A percentile compares a stretch with the other conserved stretches of the same genome.
Evolutionary conservation across 306 rosid genomes (phyloP).

Genomic region (Ochetophila trinervis): DNA sequence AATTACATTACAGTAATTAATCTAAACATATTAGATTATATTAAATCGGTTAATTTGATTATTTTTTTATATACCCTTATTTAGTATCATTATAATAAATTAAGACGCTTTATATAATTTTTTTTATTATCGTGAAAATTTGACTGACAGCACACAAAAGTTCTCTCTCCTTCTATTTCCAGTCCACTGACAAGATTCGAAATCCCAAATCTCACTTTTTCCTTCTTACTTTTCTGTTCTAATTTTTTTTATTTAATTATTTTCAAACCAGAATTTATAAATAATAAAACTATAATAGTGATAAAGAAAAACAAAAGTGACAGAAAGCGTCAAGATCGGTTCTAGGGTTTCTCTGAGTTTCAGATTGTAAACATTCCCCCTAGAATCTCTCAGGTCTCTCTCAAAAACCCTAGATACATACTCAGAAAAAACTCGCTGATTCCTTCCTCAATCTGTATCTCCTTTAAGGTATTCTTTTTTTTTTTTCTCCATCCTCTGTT

Average conservation of each 20-base stretch:
- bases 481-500: too few relatives aligned
- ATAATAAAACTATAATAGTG: neutral
- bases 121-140: neutral
- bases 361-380: neutral
- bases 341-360: constrained; percentile 28
- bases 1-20: too few relatives aligned
- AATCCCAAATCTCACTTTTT: constrained; percentile 29
- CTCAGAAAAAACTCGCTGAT: constrained; percentile 1
- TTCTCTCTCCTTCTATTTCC: neutral
- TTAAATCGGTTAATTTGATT: too few relatives aligned
- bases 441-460: constrained; percentile 6
- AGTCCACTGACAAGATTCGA: constrained; percentile 22
- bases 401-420: neutral
- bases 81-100: neutral
- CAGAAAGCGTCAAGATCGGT: constrained; percentile 24
- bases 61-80: neutral
- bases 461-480: constrained; percentile 12
- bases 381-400: constrained; percentile 14
- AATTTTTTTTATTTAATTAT: neutral
- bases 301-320: neutral
- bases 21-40: too few relatives aligned
- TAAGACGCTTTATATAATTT: too few relatives aligned
- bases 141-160: constrained; percentile 16
- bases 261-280: constrained; percentile 1
- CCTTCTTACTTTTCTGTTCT: neutral